Evolutionary conservation across 805 yeast genomes (phyloP).

Genomic region (Dipodascus albidus): DNA sequence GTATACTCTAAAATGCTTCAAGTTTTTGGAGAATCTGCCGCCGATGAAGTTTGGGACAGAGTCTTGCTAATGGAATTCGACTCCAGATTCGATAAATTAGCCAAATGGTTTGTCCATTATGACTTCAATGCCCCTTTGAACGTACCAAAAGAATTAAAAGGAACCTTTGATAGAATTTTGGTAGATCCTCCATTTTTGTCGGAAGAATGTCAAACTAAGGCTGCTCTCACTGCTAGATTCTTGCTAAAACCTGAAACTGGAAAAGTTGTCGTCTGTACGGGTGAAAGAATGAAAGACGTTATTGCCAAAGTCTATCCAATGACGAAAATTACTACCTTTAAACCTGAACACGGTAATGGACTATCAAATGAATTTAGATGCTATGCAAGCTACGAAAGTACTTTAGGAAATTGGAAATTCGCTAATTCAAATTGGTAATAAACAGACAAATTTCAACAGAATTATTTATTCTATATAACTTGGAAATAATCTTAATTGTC

Average conservation of each 20-base stretch:
- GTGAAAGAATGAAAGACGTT: constrained; percentile 73
- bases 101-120: constrained; percentile 57
- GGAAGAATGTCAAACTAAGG: constrained; percentile 66
- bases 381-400: constrained; percentile 66
- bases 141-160: constrained; percentile 43
- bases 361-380: constrained; percentile 81
- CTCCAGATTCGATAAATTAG: constrained; percentile 59
- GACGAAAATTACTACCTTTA: constrained; percentile 49
- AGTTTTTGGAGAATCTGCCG: constrained; percentile 30
- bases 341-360: constrained; percentile 77
- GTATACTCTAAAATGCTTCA: constrained; percentile 65
- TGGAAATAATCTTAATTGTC: not conserved
- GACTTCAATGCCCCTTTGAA: constrained; percentile 64
- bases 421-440: too few relatives aligned
- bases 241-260: constrained; percentile 32
- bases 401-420: constrained; percentile 43
- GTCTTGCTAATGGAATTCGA: constrained; percentile 74
- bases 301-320: constrained; percentile 54
- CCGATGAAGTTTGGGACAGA: constrained; percentile 43
- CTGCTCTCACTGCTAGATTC: constrained; percentile 50
- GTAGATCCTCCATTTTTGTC: constrained; percentile 87
- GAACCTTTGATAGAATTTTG: constrained; percentile 58
- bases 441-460: too few relatives aligned
- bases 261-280: constrained; percentile 63
- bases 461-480: too few relatives aligned